Evolutionary conservation across 2,329 filamentous ascomycete genomes (phyloP).

Genomic region (Penicillium frequentans): DNA sequence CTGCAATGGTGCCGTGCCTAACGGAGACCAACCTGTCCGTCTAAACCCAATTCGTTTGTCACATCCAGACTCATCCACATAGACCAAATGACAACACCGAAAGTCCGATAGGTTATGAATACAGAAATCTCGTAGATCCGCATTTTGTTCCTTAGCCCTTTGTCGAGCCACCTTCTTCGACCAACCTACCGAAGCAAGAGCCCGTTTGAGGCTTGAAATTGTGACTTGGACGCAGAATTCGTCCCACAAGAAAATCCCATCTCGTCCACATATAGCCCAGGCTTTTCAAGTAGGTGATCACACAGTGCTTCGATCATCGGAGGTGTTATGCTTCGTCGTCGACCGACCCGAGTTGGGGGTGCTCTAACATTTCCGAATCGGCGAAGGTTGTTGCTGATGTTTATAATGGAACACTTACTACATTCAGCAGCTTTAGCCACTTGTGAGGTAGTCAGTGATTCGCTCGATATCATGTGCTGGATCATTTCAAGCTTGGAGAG

Average conservation of each 20-base stretch:
- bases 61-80: background rate
- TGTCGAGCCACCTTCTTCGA: background rate
- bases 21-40: background rate
- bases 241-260: background rate
- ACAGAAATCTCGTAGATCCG: background rate
- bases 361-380: background rate
- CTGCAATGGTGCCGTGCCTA: background rate
- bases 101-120: background rate
- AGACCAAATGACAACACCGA: background rate
- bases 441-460: background rate
- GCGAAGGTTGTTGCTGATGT: background rate
- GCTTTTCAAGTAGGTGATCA: background rate
- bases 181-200: background rate
- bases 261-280: background rate
- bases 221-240: background rate
- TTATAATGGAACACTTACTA: background rate
- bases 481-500: background rate
- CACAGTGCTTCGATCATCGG: background rate
- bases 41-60: background rate
- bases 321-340: background rate
- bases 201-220: background rate
- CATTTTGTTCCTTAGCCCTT: background rate
- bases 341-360: background rate
- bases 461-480: background rate
- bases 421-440: background rate